Base-by-base conservation (phyloP, 139 green algal genomes). In the Closterium sp. region DNA sequence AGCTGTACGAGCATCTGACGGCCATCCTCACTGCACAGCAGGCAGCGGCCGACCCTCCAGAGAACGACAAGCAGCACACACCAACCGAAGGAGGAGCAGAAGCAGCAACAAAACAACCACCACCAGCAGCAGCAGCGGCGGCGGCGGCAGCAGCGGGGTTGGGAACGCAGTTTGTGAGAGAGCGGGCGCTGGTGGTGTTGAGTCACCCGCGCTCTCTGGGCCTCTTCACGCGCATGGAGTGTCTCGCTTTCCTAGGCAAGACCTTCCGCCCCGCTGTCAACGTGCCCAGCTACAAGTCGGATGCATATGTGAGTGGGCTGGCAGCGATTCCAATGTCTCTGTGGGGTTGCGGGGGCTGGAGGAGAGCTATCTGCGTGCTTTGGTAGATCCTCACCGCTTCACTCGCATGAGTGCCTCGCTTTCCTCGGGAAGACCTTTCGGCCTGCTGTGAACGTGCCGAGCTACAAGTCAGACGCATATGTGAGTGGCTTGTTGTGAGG, bases 191-290 rank as follows among this genome's bases (percentile, higher is more conserved):
- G 95, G 92, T 98, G 95, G 89, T 98, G 94, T 95, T 99, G 92
- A 92, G 93, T 31, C 91, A 97, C 93, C 88, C 95, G 31, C 70
- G 91, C 10, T 34, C 84, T 4, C 87, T 92, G 29, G 95, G 95
- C 3, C 94, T 98, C 90, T 89, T 94, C 86, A 97, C 95, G 1
- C 88, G 94, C 7, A 89, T 86, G 0, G 93, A 97, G 92, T 97
- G 96, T 79, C 88, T 99, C 29, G 94, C 96, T 93, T 97, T 97
- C 96, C 95, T 99, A 27, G 98, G 98, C 91, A 27, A 93, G 86
- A 90, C 22, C 21, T 93, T 93, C 42, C 84, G 90, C 3, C n/a
- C 90, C 4, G 21, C 89, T 27, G 21, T 93, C 7, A 24, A 91
- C 22, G 27, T 85, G 1, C 88, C 88, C 24, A 31, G 19, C 21